Conservation (phyloP, 441 rosid species). For the Populus trichocarpa region DNA sequence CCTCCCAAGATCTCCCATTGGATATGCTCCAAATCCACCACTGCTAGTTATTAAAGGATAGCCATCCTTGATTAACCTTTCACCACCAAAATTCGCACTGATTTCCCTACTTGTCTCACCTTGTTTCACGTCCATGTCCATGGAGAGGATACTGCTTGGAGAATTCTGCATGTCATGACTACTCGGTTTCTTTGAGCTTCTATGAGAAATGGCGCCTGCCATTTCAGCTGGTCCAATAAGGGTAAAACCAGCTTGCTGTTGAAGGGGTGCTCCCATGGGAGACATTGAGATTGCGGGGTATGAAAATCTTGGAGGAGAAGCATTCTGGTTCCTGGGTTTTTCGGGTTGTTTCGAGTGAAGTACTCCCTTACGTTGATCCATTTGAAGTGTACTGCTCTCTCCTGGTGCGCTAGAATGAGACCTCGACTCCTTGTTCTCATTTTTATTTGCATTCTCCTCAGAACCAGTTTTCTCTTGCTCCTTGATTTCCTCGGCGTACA, state of each 20-base stretch:
- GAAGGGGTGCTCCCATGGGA: slow-evolving; percentile 30
- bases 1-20: slow-evolving; percentile 41
- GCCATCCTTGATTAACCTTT: slow-evolving; percentile 27
- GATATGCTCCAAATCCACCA: slow-evolving; percentile 30
- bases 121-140: slow-evolving; percentile 39
- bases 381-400: slow-evolving; percentile 8
- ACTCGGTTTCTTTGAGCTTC: slow-evolving; percentile 38
- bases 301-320: slow-evolving; percentile 20
- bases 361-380: slow-evolving; percentile 20
- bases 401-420: slow-evolving; percentile 19
- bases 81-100: slow-evolving; percentile 19
- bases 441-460: slow-evolving; percentile 23
- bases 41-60: slow-evolving; percentile 26
- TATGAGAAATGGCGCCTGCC: slow-evolving; percentile 29
- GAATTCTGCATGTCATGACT: slow-evolving; percentile 31
- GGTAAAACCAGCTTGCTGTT: slow-evolving; percentile 31
- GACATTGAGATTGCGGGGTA: slow-evolving; percentile 39
- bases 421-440: slow-evolving; percentile 21
- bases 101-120: slow-evolving; percentile 24
- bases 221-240: slow-evolving; percentile 35
- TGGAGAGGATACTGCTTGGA: slow-evolving; percentile 34
- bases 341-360: slow-evolving; percentile 19
- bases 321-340: slow-evolving; percentile 23
- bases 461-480: slow-evolving; percentile 31
- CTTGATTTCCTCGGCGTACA: slow-evolving; percentile 70